Evolutionary conservation across 768 basidiomycete species (phyloP), one percentile per base, ranked within the genome.

Genomic region (Phylloporus rhodoxanthus): DNA sequence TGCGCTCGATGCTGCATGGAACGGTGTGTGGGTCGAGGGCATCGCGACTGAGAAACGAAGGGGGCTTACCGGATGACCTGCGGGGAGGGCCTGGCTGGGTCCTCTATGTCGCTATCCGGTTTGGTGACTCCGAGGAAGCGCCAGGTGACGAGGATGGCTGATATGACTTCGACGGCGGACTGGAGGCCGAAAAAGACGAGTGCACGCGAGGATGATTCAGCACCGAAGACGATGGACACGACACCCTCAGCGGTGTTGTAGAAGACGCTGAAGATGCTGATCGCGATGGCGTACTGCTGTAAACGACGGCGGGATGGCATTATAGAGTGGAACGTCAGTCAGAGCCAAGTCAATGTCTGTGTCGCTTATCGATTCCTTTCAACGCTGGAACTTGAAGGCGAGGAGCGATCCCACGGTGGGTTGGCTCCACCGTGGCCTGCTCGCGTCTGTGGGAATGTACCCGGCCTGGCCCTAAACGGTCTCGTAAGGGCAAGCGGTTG

Each of bases 181-280:
- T 77, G 75, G 14, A 77, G 67, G 1, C 76, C 75, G 47, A 73
- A 77, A 58, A 77, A 77, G 30, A 77, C 62, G 40, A 77, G 69
- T 14, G 75, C 68, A 5, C 64, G 68, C 1, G 75, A 77, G 6
- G 68, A 65, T 5, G 74, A 70, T 29, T 75, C 75, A 43, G 68
- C 63, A 1, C 76, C 75, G 34, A 76, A 73, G 19, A 70, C 61
- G 37, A 77, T 66, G 6, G 75, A 76, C 6, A 77, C 45, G 1
- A 63, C 68, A 14, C 75, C 75, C 51, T 77, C 76, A 47, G 32
- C 74, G 56, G 53, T 61, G 66, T 58, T 72, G 66, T 63, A 62
- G 50, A 76, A 40, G 25, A 76, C 55, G 53, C 72, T 73, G 44
- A 67, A 36, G 48, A 76, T 58, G 60, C 74, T 76, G 46, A 76